Evolutionary conservation across 2,329 filamentous ascomycete genomes (phyloP), one percentile per base, ranked within the genome.

Genomic region (Cordyceps cateniannulata): DNA sequence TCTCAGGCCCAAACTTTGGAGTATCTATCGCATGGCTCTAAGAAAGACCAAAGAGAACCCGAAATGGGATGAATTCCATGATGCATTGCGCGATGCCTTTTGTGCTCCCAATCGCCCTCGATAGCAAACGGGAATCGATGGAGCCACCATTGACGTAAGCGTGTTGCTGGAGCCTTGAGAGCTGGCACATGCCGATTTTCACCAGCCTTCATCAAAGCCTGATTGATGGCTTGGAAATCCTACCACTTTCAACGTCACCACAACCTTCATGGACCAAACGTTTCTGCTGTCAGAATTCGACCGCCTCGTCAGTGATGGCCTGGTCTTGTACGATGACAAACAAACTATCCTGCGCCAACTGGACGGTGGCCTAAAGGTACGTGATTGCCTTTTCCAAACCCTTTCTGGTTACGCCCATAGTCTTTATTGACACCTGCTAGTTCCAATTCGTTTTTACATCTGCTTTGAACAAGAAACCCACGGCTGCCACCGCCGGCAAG

Each of bases 391-490:
- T 7, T 18, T 12, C 16, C 8, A 32, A 7, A 32, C 14, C 16
- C 9, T 40, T 22, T 25, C 45, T 10, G 2, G 3, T 12, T 6
- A 12, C 1, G 20, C 32, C 8, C 25, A 6, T 29, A 27, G 18
- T 16, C 5, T 10, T 24, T 2, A 51, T 20, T 42, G 18, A 35
- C 38, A 20, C 14, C 5, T 18, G 5, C 3, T 10, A 64, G 59
- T 63, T 64, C 35, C 59, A 62, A 44, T 60, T 64, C 16, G 50
- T 62, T 6, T 40, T 62, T 3, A 61, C 62, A 2, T 4, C 55
- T 10, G 59, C 61, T 18, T 49, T 64, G 1, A 25, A 38, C 50
- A 62, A 62, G 47, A 65, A 65, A 20, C 63, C 62, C 16, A 60
- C 56, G 14, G 49, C 54, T 12, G 45, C 32, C 10, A 42, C 42